Evolutionary conservation across 2,329 filamentous ascomycete species (phyloP).

Genomic region (Fragosphaeria purpurea): DNA sequence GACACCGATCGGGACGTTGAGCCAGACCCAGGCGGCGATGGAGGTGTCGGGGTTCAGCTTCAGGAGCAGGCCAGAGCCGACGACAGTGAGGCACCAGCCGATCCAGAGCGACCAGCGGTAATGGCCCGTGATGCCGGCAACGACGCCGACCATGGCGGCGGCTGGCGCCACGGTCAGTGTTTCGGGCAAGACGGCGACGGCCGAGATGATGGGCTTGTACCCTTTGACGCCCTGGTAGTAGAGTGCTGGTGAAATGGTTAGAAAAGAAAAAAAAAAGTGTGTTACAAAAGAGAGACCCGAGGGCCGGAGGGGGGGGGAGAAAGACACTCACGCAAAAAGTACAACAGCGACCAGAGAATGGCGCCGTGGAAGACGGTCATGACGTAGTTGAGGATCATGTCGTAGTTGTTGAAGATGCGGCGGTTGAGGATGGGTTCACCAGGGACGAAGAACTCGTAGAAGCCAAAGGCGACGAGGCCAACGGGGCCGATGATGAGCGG

Average conservation of each 20-base stretch:
- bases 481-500: constrained; percentile 33
- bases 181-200: constrained; percentile 20
- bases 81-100: constrained; percentile 17
- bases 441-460: constrained; percentile 12
- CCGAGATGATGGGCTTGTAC: constrained; percentile 20
- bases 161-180: constrained; percentile 16
- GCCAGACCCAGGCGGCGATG: constrained; percentile 23
- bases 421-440: constrained; percentile 28
- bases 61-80: constrained; percentile 17
- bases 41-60: constrained; percentile 12
- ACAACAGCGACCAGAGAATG: constrained; percentile 42
- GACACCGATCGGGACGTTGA: constrained; percentile 25
- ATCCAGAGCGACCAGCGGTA: constrained; percentile 23
- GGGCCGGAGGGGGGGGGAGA: constrained; percentile 32
- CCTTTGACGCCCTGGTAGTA: constrained; percentile 22
- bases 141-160: constrained; percentile 11
- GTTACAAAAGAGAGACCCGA: not conserved
- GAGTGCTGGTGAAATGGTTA: constrained; percentile 5
- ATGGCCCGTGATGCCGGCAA: constrained; percentile 12
- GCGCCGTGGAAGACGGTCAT: constrained; percentile 49
- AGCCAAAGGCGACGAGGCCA: constrained; percentile 19
- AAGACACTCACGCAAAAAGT: constrained; percentile 33
- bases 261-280: constrained; percentile 22
- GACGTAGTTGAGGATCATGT: constrained; percentile 20
- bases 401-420: constrained; percentile 32